Conservation (phyloP, 495 filamentous ascomycete genomes). For the Aspergillus steynii region DNA sequence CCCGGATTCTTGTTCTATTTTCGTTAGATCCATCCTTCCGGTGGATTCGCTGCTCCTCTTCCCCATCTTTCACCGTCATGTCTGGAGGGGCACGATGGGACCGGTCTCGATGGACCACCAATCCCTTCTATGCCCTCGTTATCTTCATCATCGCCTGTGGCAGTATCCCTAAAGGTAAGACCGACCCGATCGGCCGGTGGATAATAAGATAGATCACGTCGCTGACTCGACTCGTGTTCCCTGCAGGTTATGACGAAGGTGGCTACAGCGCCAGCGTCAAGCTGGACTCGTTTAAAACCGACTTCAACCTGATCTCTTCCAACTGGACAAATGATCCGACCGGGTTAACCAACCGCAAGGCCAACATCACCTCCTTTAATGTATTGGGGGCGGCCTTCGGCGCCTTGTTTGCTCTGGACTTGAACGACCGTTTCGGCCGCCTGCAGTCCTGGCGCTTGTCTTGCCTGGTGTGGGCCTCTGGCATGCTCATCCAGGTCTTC, state of each 20-base stretch:
- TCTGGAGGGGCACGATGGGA: slow-evolving; percentile 15
- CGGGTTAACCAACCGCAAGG: slow-evolving; percentile 41
- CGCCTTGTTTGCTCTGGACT: slow-evolving; percentile 35
- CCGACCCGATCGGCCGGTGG: not conserved
- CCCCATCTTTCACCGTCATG: slow-evolving; percentile 26
- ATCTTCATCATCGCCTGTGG: slow-evolving; percentile 44
- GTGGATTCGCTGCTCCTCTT: slow-evolving; percentile 6
- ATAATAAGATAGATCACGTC: not conserved
- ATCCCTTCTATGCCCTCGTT: slow-evolving; percentile 42
- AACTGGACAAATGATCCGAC: slow-evolving; percentile 37
- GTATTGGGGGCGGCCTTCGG: slow-evolving; percentile 46
- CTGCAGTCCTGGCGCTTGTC: slow-evolving; percentile 41
- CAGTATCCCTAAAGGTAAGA: slow-evolving; percentile 45
- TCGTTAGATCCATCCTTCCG: not conserved
- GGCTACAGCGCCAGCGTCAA: slow-evolving; percentile 46
- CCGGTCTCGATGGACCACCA: slow-evolving; percentile 40
- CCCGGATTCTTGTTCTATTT: slow-evolving; percentile 4
- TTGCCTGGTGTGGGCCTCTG: slow-evolving; percentile 41
- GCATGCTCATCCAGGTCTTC: slow-evolving; percentile 45
- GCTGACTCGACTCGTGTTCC: slow-evolving; percentile 12
- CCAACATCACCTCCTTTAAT: slow-evolving; percentile 50
- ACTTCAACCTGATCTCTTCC: slow-evolving; percentile 39
- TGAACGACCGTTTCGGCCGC: slow-evolving; percentile 46
- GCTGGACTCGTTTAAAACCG: slow-evolving; percentile 39
- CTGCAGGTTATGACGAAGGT: slow-evolving; percentile 50